Conservation (phyloP, 2,329 filamentous ascomycete genomes). For the Colletotrichum simmondsii region DNA sequence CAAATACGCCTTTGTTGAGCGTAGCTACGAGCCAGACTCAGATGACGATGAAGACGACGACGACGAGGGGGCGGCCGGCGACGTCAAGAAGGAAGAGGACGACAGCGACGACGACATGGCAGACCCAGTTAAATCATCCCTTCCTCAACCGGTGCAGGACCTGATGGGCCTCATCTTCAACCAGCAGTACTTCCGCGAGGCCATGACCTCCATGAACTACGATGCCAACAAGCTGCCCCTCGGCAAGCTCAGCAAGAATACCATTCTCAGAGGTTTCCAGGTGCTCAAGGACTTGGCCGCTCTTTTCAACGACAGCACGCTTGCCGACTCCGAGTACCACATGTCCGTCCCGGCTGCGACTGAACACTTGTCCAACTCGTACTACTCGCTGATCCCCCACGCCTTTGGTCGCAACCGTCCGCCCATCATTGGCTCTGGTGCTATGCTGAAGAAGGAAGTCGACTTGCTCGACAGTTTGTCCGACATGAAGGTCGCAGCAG, state of each 20-base stretch:
- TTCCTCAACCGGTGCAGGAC: constrained; percentile 70
- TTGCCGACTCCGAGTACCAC: constrained; percentile 57
- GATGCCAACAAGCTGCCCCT: constrained; percentile 82
- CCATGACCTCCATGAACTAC: constrained; percentile 76
- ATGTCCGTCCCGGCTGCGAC: constrained; percentile 53
- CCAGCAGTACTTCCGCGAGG: constrained; percentile 73
- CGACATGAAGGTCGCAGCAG: constrained; percentile 85
- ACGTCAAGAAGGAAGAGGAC: constrained; percentile 44
- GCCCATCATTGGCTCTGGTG: constrained; percentile 69
- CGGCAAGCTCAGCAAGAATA: constrained; percentile 84
- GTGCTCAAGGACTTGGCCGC: constrained; percentile 79
- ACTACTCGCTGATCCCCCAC: constrained; percentile 86
- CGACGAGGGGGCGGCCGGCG: constrained; percentile 29
- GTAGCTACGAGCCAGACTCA: constrained; percentile 77
- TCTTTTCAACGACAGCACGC: constrained; percentile 65
- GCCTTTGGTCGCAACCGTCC: constrained; percentile 80
- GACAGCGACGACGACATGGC: constrained; percentile 32
- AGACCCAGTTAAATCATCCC: constrained; percentile 62
- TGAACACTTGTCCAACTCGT: constrained; percentile 78
- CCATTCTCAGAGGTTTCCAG: constrained; percentile 80
- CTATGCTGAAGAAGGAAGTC: constrained; percentile 77
- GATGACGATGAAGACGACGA: constrained; percentile 55
- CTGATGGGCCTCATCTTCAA: constrained; percentile 90
- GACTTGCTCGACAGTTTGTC: constrained; percentile 83
- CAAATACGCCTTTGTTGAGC: constrained; percentile 85